Base-by-base conservation (phyloP, 2,329 filamentous ascomycete genomes). In the Colletotrichum sp. region DNA sequence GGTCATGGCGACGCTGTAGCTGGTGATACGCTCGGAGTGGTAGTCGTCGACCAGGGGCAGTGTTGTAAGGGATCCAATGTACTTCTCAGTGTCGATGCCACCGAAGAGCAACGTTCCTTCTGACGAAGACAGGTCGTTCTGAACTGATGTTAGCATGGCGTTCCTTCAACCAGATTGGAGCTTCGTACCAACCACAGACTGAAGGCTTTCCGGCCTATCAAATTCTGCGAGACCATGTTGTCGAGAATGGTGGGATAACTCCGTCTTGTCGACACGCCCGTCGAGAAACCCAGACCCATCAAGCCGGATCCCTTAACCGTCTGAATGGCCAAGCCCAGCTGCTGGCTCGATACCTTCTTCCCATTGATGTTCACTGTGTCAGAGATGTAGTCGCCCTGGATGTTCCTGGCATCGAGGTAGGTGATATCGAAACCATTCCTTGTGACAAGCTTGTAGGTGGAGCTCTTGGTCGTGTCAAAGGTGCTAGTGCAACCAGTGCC, bases 101-200 rank as follows among this genome's bases (percentile, higher is more conserved):
- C 94, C 94, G 79, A 96, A 96, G 2, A 96, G 85, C 69, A 96
- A 91, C 70, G 87, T 92, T 68, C 94, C 94, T 1, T 88, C 91
- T 78, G 84, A 90, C 25, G 93, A 87, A 75, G 92, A 89, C 7
- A 72, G 55, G 61, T 71, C 70, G 22, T 76, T 84, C 82, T 52
- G 83, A 84, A 5, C 62, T 84, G 85, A 68, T 90, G 82, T 76
- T 6, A 77, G 72, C 15, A n/a, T 10, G 10, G 16, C n/a, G 16
- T 5, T 6, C 8, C 3, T 2, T 15, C 2, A 15, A 27, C 25
- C 56, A 7, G 8, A 18, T 13, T 5, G 22, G 13, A 48, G 15
- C 13, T 12, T 16, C 83, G 28, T 80, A 88, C 86, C 72, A 91
- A 86, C 86, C 93, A 95, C 30, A 96, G 84, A 76, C 93, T 94